Evolutionary conservation across 257 asterid genomes (phyloP), one percentile per base, ranked within the genome.

Genomic region (Eucommia ulmoides): DNA sequence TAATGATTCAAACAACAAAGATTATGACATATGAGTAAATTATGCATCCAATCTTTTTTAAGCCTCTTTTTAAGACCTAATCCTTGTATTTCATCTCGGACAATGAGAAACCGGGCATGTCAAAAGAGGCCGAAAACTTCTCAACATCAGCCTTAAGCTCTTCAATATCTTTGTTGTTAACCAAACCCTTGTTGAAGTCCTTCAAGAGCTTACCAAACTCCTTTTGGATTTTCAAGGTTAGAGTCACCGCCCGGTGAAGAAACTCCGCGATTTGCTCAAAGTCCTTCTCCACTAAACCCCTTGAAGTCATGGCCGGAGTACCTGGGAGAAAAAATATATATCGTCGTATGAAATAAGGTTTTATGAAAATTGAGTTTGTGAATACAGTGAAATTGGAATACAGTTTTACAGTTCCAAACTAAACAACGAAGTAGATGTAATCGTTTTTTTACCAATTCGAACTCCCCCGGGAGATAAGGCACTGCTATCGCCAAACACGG

Each of bases 281-380:
- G 82, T 89, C 98, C 72, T 89, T 85, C 77, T 82, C 94, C 1
- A 82, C 78, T 68, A 89, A 72, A 21, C 98, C 98, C 73, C 96
- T 76, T 0, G 98, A 85, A 52, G 98, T 89, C 98, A 89, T 89
- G 58, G 96, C 96, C 0, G 98, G 98, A 58, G 98, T 49, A 67
- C 98, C 98, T 85, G 74, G 24, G 29, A 49, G 46, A n/a, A n/a
- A n/a, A n/a, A n/a, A n/a, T n/a, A n/a, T n/a, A n/a, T n/a, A n/a
- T n/a, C n/a, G n/a, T n/a, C n/a, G n/a, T n/a, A n/a, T n/a, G n/a
- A n/a, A n/a, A n/a, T n/a, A n/a, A n/a, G n/a, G n/a, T n/a, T n/a
- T n/a, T n/a, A n/a, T n/a, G n/a, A n/a, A n/a, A n/a, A n/a, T n/a
- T n/a, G n/a, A n/a, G n/a, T n/a, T n/a, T n/a, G n/a, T n/a, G n/a